Percentiles rank a stretch among this genome's conserved stretches.
phyloP scores from a whole-genome alignment of 495 filamentous ascomycete genomes.

The Cercophora samala region DNA sequence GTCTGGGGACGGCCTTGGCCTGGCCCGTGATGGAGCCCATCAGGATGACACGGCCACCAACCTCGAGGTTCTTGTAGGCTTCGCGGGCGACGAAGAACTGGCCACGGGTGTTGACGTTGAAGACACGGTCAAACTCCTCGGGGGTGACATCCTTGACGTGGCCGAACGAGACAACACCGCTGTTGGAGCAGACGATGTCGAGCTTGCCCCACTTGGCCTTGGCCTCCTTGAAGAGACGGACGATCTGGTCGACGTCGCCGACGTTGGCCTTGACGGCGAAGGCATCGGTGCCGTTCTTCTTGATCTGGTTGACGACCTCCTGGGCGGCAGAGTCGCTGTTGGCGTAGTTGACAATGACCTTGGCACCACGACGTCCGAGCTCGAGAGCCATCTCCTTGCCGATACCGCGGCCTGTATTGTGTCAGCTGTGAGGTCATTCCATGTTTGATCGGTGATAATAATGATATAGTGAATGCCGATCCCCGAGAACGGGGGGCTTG shows the following conservation, averaged over 20 bases:
- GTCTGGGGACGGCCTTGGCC: slow-evolving; percentile 60
- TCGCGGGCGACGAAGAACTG: slow-evolving; percentile 80
- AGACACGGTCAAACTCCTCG: slow-evolving; percentile 73
- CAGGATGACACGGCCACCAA: slow-evolving; percentile 60
- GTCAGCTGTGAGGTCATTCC: not conserved
- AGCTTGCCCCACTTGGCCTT: slow-evolving; percentile 58
- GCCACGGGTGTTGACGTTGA: slow-evolving; percentile 72
- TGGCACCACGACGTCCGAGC: slow-evolving; percentile 70
- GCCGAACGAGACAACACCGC: slow-evolving; percentile 61
- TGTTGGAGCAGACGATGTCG: slow-evolving; percentile 72
- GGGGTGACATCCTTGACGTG: slow-evolving; percentile 68
- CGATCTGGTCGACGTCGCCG: slow-evolving; percentile 61
- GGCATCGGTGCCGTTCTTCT: slow-evolving; percentile 53
- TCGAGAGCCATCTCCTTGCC: slow-evolving; percentile 74
- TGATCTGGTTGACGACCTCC: slow-evolving; percentile 59
- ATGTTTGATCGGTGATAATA: not conserved
- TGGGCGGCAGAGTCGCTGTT: slow-evolving; percentile 59
- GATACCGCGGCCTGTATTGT: slow-evolving; percentile 61
- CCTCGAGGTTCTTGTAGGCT: slow-evolving; percentile 59
- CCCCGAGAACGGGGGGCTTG: not conserved
- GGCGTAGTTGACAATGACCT: slow-evolving; percentile 75
- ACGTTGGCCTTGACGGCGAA: slow-evolving; percentile 75
- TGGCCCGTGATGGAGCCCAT: slow-evolving; percentile 64
- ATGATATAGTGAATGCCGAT: not conserved
- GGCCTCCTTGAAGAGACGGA: slow-evolving; percentile 50